Conservation (phyloP, 148 eudicot species). For the Cornus controversa region DNA sequence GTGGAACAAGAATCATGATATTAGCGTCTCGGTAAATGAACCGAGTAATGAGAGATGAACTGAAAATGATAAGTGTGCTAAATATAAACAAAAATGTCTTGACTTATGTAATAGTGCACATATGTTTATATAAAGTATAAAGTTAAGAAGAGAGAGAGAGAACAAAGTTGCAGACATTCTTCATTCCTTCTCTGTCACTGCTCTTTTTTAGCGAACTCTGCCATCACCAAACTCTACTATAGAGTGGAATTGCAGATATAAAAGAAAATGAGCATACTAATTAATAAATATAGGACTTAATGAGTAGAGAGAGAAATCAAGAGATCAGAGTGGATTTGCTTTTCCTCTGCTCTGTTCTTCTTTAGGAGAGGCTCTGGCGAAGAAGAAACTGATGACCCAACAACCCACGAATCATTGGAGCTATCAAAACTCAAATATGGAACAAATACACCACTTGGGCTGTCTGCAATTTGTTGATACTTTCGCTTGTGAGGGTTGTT, state of each 20-base stretch:
- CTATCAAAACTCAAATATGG: constrained; percentile 41
- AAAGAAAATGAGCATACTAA: neutral
- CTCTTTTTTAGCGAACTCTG: neutral
- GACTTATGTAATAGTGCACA: no score
- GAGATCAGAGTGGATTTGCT: constrained; percentile 32
- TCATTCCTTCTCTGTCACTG: constrained; percentile 7
- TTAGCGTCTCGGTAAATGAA: no score
- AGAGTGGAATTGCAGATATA: neutral
- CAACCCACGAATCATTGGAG: constrained; percentile 49
- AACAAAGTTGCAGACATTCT: constrained; percentile 16
- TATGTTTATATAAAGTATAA: no score
- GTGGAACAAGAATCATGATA: no score
- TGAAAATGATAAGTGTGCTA: no score
- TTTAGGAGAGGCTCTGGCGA: constrained; percentile 25
- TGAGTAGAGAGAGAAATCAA: neutral
- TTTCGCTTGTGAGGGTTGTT: constrained; percentile 20
- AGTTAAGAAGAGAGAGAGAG: no score
- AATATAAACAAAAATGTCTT: no score
- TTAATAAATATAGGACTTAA: neutral
- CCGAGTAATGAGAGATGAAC: no score
- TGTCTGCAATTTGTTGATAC: constrained; percentile 25
- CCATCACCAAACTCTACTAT: neutral
- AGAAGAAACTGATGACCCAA: constrained; percentile 25
- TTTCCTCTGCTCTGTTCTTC: constrained; percentile 44
- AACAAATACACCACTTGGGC: constrained; percentile 53